A percentile compares a stretch with the other conserved stretches of the same genome.
Evolutionary conservation across 768 basidiomycete genomes (phyloP).

Genomic region (Baorangia bicolor): DNA sequence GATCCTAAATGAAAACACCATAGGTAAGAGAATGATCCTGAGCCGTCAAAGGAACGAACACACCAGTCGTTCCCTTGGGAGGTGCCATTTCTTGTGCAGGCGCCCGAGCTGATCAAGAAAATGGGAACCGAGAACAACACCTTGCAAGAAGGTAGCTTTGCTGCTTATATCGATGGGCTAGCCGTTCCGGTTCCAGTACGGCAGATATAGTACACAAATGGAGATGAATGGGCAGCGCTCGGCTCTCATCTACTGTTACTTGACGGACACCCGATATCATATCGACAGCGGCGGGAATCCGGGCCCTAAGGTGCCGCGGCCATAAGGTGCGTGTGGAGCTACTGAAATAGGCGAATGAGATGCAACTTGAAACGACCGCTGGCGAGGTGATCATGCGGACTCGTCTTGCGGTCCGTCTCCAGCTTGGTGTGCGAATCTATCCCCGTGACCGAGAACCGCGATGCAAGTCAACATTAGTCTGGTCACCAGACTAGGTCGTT

Average conservation of each 20-base stretch:
- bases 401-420: neutral
- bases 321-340: neutral
- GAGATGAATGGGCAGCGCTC: neutral
- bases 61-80: constrained; percentile 43
- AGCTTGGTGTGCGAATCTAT: neutral
- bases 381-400: constrained; percentile 13
- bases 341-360: constrained; percentile 3
- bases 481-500: too few relatives aligned
- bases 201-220: constrained; percentile 2
- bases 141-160: neutral
- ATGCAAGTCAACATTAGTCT: neutral
- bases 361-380: neutral
- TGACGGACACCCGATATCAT: neutral
- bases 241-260: neutral
- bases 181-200: neutral
- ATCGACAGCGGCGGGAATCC: neutral
- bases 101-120: neutral
- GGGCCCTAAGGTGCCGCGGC: neutral
- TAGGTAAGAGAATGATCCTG: neutral
- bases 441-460: neutral
- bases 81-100: constrained; percentile 33
- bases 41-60: constrained; percentile 1
- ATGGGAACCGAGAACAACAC: constrained; percentile 1
- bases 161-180: constrained; percentile 12
- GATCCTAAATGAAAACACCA: constrained; percentile 22